Base-by-base conservation (phyloP, 1,284 basidiomycete species). In the Ganoderma resinaceum region DNA sequence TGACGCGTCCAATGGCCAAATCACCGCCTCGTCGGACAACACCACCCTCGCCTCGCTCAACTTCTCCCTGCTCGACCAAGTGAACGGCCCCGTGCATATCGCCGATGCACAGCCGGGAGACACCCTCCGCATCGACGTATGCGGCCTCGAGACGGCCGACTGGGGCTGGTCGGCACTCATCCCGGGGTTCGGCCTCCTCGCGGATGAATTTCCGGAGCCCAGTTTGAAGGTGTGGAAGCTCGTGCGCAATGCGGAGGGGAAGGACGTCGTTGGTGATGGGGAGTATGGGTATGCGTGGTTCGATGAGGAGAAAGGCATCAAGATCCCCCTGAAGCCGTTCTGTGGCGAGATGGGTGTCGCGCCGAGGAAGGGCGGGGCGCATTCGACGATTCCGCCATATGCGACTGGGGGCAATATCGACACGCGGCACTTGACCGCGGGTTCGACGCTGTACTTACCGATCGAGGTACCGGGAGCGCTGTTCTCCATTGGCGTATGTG, bases 331-430 rank as follows among this genome's bases (percentile, higher is more conserved):
- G 20, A 76, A 81, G 40, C 87, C 89, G 9, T 90, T 89, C 74
- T 83, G 86, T 5, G 88, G 89, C 0, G 88, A 90, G 78, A 89
- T 90, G 86, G 87, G 89, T n/a, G 84, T 89, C 14, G 89, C 85
- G n/a, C 84, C 81, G n/a, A 86, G 81, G 12, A 78, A 80, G 65
- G 74, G 75, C 8, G 89, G 89, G 0, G 80, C 85, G 35, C 85
- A 84, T 72, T 89, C 88, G 29, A 89, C 87, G 8, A 89, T 89
- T 65, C 89, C 89, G 61, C 89, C 88, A 0, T 89, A 89, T 71
- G 79, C 77, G 53, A 90, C 88, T 0, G 89, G 88, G 1, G 88
- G 89, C 2, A 89, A 90, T 73, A 78, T 90, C 37, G 89, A 90
- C 69, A 89, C 88, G 42, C 85, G 83, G 67, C 85, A 89, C 78